phyloP scores from a whole-genome alignment of 2,329 filamentous ascomycete species.

The Colletotrichum limetticola region DNA sequence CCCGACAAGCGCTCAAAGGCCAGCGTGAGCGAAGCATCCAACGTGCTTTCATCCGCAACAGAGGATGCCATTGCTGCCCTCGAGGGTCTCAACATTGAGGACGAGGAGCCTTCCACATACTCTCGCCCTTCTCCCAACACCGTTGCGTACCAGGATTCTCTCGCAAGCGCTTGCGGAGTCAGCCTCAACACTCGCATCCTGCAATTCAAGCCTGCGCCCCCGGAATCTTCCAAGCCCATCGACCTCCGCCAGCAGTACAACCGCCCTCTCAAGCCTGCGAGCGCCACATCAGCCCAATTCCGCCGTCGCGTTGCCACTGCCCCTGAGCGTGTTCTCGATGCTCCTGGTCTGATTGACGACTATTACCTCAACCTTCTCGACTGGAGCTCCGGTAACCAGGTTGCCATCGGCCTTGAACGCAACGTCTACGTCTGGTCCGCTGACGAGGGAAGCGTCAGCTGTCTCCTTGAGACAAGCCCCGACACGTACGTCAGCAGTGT shows the following conservation, averaged over 20 bases:
- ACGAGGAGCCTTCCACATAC: slow-evolving; percentile 76
- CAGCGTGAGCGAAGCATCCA: slow-evolving; percentile 75
- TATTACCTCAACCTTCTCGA: slow-evolving; percentile 99
- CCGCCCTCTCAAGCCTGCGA: slow-evolving; percentile 85
- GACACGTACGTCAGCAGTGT: slow-evolving; percentile 98
- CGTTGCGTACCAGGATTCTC: slow-evolving; percentile 89
- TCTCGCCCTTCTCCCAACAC: slow-evolving; percentile 86
- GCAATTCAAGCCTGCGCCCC: slow-evolving; percentile 97
- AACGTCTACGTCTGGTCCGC: slow-evolving; percentile 99
- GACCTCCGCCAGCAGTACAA: slow-evolving; percentile 98
- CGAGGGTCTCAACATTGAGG: slow-evolving; percentile 79
- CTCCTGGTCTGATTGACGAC: slow-evolving; percentile 94
- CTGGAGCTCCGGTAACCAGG: slow-evolving; percentile 98
- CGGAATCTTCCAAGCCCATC: slow-evolving; percentile 97
- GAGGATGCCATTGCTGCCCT: slow-evolving; percentile 85
- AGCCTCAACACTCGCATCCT: slow-evolving; percentile 95
- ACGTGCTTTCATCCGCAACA: slow-evolving; percentile 80
- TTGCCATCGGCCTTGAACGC: slow-evolving; percentile 96
- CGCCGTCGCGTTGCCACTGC: slow-evolving; percentile 93
- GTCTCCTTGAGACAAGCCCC: slow-evolving; percentile 84
- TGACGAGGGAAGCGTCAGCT: slow-evolving; percentile 89
- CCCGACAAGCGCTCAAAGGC: slow-evolving; percentile 79
- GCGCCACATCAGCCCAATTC: slow-evolving; percentile 82
- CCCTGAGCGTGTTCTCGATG: slow-evolving; percentile 95
- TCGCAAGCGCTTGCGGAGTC: slow-evolving; percentile 92